Conservation (phyloP, 1,284 basidiomycete species). For the Coriolopsis trogii region DNA sequence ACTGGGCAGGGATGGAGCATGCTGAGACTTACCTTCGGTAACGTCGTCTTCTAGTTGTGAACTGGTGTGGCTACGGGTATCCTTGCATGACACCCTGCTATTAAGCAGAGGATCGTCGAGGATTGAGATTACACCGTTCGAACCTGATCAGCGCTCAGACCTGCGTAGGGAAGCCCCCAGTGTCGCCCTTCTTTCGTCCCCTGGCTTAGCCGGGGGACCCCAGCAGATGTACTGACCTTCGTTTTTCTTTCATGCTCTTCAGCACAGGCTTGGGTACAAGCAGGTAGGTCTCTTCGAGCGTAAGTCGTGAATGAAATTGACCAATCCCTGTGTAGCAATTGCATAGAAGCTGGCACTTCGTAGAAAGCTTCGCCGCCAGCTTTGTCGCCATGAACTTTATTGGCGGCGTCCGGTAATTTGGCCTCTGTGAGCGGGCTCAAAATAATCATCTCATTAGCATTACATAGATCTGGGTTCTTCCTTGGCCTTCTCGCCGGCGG, state of each 20-base stretch:
- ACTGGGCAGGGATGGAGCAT: slow-evolving; percentile 35
- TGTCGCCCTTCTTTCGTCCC: slow-evolving; percentile 54
- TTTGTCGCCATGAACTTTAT: slow-evolving; percentile 88
- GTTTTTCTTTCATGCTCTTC: slow-evolving; percentile 29
- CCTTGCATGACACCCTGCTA: slow-evolving; percentile 43
- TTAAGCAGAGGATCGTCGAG: slow-evolving; percentile 36
- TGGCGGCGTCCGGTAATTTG: slow-evolving; percentile 71
- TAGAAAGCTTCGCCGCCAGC: slow-evolving; percentile 84
- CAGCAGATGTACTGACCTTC: slow-evolving; percentile 51
- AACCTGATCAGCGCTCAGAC: slow-evolving; percentile 95
- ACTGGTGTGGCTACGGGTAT: slow-evolving; percentile 90
- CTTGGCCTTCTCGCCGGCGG: slow-evolving; percentile 83
- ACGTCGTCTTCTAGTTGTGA: slow-evolving; percentile 65
- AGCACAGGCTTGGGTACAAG: slow-evolving; percentile 82
- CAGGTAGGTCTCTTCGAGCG: slow-evolving; percentile 52
- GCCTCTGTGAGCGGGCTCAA: not conserved
- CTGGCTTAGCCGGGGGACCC: slow-evolving; percentile 40
- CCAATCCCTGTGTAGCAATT: slow-evolving; percentile 56
- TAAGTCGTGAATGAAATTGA: slow-evolving; percentile 5
- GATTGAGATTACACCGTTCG: slow-evolving; percentile 94
- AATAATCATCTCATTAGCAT: slow-evolving; percentile 1
- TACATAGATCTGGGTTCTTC: slow-evolving; percentile 70
- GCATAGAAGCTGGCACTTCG: slow-evolving; percentile 78
- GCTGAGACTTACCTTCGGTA: slow-evolving; percentile 60
- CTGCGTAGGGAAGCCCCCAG: slow-evolving; percentile 93